Evolutionary conservation across 345 rosid genomes (phyloP).

Genomic region (Capsella bursapastoris): DNA sequence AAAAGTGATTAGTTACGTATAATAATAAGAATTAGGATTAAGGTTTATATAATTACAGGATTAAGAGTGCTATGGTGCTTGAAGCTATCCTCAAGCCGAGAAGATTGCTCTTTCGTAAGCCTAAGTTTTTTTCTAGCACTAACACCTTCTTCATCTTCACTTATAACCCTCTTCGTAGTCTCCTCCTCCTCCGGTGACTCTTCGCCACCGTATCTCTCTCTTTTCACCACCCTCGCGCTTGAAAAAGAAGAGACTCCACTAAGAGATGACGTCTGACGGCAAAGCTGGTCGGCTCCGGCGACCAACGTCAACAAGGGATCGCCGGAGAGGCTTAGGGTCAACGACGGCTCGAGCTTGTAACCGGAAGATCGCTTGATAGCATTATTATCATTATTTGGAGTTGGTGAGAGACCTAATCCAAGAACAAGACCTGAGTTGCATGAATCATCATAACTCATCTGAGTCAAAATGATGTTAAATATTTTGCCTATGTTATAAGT

Average conservation of each 20-base stretch:
- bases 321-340: conserved; percentile 58
- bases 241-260: conserved; percentile 64
- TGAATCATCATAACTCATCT: conserved; percentile 65
- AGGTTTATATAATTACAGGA: conserved; percentile 58
- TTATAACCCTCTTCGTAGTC: conserved; percentile 34
- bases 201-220: conserved; percentile 76
- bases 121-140: conserved; percentile 92
- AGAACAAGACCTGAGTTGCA: conserved; percentile 68
- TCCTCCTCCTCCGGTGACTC: conserved; percentile 51
- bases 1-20: conserved; percentile 20
- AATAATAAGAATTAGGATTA: conserved; percentile 5
- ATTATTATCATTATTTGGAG: conserved; percentile 34
- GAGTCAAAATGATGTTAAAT: neutral
- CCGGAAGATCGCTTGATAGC: conserved; percentile 32
- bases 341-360: conserved; percentile 52
- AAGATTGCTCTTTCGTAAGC: conserved; percentile 89
- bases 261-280: conserved; percentile 66
- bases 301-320: conserved; percentile 39
- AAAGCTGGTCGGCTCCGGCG: conserved; percentile 38
- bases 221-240: conserved; percentile 51
- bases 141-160: conserved; percentile 57
- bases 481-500: no score
- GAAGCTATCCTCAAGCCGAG: conserved; percentile 94
- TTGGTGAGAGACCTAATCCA: conserved; percentile 59
- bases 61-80: conserved; percentile 93